Evolutionary conservation across 164 flowering plant species (phyloP).

Genomic region (Macadamia tetraphylla): DNA sequence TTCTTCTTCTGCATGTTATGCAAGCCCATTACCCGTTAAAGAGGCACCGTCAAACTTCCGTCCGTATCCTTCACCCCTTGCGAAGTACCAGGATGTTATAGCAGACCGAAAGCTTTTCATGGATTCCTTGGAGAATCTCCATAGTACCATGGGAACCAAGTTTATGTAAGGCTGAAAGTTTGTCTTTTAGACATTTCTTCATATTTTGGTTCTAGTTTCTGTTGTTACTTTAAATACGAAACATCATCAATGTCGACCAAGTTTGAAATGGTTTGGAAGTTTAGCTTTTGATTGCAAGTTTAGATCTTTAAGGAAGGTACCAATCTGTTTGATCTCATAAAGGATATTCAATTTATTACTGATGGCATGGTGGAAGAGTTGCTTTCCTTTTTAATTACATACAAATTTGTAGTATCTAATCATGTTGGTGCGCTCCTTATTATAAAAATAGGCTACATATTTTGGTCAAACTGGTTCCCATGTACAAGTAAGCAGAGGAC

Average conservation of each 20-base stretch:
- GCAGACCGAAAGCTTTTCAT: slow-evolving; percentile 47
- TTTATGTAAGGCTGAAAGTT: slow-evolving; percentile 58
- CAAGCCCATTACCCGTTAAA: slow-evolving; percentile 19
- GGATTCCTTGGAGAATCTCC: slow-evolving; percentile 65
- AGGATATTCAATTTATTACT: not conserved
- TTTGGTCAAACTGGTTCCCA: too few relatives aligned
- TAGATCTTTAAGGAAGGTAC: not conserved
- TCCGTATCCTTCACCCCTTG: slow-evolving; percentile 54
- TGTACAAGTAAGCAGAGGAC: too few relatives aligned
- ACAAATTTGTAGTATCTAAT: not conserved
- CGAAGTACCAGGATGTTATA: slow-evolving; percentile 56
- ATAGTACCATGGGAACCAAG: slow-evolving; percentile 66
- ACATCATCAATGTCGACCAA: not conserved
- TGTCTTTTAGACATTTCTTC: not conserved
- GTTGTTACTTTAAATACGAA: not conserved
- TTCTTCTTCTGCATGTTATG: slow-evolving; percentile 26
- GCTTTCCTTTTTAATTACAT: not conserved
- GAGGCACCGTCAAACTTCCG: slow-evolving; percentile 19
- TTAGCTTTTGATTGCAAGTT: not conserved
- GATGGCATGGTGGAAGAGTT: not conserved
- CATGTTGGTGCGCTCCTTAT: too few relatives aligned
- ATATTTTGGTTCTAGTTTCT: not conserved
- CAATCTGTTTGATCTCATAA: not conserved
- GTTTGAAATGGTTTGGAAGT: not conserved
- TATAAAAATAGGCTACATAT: too few relatives aligned